Evolutionary conservation across 1,284 basidiomycete genomes (phyloP).

Genomic region (Sphagnurus paluster): DNA sequence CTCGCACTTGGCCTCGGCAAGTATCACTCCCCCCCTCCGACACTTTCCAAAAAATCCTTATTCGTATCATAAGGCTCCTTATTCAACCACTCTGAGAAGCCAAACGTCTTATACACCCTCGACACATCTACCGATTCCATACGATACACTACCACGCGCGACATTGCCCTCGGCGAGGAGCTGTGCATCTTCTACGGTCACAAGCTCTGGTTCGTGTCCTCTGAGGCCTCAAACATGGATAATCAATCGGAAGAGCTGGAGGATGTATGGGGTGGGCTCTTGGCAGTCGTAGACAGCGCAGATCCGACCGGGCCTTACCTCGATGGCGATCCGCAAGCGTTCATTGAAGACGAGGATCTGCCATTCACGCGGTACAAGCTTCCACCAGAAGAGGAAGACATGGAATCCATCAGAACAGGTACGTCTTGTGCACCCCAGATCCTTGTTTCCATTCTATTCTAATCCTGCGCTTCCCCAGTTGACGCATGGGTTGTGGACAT

Average conservation of each 20-base stretch:
- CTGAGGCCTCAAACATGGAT: conserved; percentile 23
- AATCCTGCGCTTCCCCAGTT: conserved; percentile 37
- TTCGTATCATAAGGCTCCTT: conserved; percentile 58
- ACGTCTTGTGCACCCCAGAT: conserved; percentile 14
- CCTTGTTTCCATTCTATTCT: not conserved
- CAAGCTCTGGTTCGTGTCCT: conserved; percentile 61
- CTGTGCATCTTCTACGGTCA: conserved; percentile 80
- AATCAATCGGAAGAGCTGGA: not conserved
- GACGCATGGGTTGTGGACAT: conserved; percentile 87
- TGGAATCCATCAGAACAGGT: conserved; percentile 59
- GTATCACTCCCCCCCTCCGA: conserved; percentile 20
- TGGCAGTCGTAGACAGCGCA: conserved; percentile 14
- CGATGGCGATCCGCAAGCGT: conserved; percentile 41
- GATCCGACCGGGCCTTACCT: conserved; percentile 27
- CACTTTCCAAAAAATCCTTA: not conserved
- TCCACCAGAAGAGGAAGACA: conserved; percentile 61
- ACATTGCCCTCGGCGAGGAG: conserved; percentile 65
- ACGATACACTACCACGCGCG: conserved; percentile 58
- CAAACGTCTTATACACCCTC: conserved; percentile 72
- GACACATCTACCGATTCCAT: conserved; percentile 61
- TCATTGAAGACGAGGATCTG: conserved; percentile 54
- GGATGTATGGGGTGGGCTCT: not conserved
- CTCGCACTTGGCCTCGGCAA: conserved; percentile 85
- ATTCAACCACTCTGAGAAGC: conserved; percentile 74
- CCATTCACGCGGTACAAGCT: conserved; percentile 64